Evolutionary conservation across 164 flowering plant species (phyloP).

Genomic region (Aristolochia contorta): DNA sequence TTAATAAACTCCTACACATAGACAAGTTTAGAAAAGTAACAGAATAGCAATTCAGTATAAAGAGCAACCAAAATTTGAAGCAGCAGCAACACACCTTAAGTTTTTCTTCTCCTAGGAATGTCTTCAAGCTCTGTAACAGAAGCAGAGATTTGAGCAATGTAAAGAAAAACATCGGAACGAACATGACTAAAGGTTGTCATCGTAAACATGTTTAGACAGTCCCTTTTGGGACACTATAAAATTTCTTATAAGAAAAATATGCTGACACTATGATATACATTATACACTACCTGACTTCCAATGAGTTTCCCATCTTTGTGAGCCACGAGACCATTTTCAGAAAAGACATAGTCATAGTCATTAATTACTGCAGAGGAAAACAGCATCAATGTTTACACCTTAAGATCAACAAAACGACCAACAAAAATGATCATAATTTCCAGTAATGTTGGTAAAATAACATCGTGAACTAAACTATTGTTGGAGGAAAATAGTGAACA

Average conservation of each 20-base stretch:
- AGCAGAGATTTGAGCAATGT: too few relatives aligned
- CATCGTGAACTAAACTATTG: too few relatives aligned
- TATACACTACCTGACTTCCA: slow-evolving; percentile 56
- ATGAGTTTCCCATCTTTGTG: slow-evolving; percentile 74
- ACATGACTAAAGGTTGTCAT: neutral
- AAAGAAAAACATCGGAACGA: too few relatives aligned
- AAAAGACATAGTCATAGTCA: slow-evolving; percentile 86
- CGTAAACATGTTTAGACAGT: neutral
- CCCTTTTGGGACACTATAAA: neutral
- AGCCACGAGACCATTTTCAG: slow-evolving; percentile 98
- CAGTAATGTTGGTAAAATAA: too few relatives aligned
- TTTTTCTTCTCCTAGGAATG: slow-evolving; percentile 80
- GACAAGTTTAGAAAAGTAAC: too few relatives aligned
- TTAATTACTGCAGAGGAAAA: slow-evolving; percentile 49
- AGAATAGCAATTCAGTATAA: too few relatives aligned
- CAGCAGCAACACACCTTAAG: slow-evolving; percentile 50
- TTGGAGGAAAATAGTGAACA: too few relatives aligned
- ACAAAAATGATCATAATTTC: too few relatives aligned
- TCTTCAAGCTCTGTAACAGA: slow-evolving; percentile 66
- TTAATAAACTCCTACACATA: too few relatives aligned
- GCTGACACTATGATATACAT: neutral
- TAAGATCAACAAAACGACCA: too few relatives aligned
- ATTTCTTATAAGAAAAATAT: neutral
- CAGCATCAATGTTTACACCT: neutral
- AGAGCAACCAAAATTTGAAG: too few relatives aligned